phyloP scores from a whole-genome alignment of 495 filamentous ascomycete genomes.

The Lasiosphaeris hirsuta region DNA sequence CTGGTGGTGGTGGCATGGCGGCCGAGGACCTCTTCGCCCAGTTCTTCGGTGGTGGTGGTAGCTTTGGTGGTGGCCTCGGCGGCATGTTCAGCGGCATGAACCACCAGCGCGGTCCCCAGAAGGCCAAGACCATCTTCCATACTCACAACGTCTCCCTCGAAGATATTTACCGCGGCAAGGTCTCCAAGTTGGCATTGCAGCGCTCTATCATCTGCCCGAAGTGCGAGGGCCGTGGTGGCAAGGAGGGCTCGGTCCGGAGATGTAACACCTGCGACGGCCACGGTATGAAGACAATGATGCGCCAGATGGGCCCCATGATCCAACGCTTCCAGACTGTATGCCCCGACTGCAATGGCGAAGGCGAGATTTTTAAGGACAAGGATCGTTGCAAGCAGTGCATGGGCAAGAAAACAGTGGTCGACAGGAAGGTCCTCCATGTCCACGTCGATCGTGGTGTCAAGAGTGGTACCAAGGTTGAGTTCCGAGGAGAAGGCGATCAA shows the following conservation, averaged over 20 bases:
- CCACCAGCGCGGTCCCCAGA: constrained; percentile 78
- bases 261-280: constrained; percentile 87
- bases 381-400: constrained; percentile 92
- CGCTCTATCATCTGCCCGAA: constrained; percentile 95
- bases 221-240: constrained; percentile 94
- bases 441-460: constrained; percentile 94
- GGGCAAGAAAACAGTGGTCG: constrained; percentile 96
- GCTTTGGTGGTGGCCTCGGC: constrained; percentile 71
- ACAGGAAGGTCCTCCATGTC: constrained; percentile 97
- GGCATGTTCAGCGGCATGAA: constrained; percentile 78
- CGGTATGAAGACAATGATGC: constrained; percentile 99
- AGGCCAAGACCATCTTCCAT: constrained; percentile 94
- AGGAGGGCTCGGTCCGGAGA: constrained; percentile 91
- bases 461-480: constrained; percentile 92
- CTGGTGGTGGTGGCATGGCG: constrained; percentile 80
- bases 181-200: constrained; percentile 94
- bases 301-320: constrained; percentile 99
- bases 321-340: constrained; percentile 99
- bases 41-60: constrained; percentile 89
- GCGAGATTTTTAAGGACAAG: constrained; percentile 92
- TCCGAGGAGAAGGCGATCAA: constrained; percentile 95
- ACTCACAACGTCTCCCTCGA: constrained; percentile 97
- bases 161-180: constrained; percentile 96
- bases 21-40: constrained; percentile 96
- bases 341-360: constrained; percentile 95